phyloP scores from a whole-genome alignment of 768 basidiomycete genomes.

The Tricholoma matsutake region DNA sequence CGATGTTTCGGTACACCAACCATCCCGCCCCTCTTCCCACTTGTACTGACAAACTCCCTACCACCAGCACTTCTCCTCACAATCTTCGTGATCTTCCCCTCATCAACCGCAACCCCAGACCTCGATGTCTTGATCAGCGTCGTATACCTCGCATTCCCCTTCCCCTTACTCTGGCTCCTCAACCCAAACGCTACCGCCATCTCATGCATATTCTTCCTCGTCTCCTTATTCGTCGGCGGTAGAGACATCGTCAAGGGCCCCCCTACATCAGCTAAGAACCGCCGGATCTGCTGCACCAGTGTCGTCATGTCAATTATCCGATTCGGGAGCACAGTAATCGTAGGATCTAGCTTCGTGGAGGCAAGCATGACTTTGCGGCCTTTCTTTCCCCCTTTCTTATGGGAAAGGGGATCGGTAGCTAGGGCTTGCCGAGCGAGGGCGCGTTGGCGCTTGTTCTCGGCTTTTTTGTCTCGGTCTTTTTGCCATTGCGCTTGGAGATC shows the following conservation, averaged over 20 bases:
- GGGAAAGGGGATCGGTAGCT: constrained; percentile 59
- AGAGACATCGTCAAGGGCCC: constrained; percentile 56
- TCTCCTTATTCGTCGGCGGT: constrained; percentile 75
- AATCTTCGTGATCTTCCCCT: constrained; percentile 53
- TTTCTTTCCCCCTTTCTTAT: constrained; percentile 66
- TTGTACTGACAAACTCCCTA: constrained; percentile 32
- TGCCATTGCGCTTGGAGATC: constrained; percentile 72
- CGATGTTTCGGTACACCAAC: constrained; percentile 45
- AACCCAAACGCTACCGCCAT: constrained; percentile 76
- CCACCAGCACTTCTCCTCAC: constrained; percentile 33
- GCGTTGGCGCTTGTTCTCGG: constrained; percentile 65
- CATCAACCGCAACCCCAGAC: constrained; percentile 53
- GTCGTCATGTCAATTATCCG: constrained; percentile 61
- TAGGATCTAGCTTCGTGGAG: constrained; percentile 48
- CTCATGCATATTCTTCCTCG: constrained; percentile 73
- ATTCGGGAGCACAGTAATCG: constrained; percentile 41
- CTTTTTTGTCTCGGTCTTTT: constrained; percentile 81
- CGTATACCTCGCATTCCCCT: constrained; percentile 69
- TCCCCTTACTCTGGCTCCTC: constrained; percentile 74
- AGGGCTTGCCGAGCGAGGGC: constrained; percentile 50
- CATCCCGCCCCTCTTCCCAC: constrained; percentile 25
- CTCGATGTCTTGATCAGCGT: constrained; percentile 67
- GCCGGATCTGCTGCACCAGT: constrained; percentile 67
- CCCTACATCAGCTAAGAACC: constrained; percentile 59
- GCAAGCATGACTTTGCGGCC: constrained; percentile 65